Base-by-base conservation (phyloP, 345 rosid genomes). In the Populus euphratica region DNA sequence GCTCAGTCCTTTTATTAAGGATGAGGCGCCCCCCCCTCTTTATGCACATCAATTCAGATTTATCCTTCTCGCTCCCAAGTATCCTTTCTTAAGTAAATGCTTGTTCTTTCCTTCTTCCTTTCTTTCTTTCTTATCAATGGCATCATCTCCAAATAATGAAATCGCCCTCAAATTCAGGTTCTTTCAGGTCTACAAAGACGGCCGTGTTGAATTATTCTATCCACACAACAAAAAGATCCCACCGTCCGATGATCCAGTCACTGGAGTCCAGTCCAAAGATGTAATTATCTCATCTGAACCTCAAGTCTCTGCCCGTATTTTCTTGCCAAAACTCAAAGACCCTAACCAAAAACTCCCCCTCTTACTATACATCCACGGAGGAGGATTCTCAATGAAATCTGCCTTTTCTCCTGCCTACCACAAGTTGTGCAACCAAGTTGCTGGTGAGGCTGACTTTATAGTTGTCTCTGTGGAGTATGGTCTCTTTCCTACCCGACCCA, bases 351-450 rank as follows among this genome's bases (percentile, higher is more conserved):
- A 78, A 44, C 73, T 86, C 78, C 85, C 85, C 72, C 76, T 86
- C 76, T 31, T 87, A 18, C 50, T 84, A 21, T 79, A 87, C 83
- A 75, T 84, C 70, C 90, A 86, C 44, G 87, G 88, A n/a, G 88
- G 87, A 20, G 88, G 86, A 1, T 87, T 85, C 73, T 82, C 71
- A 38, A 70, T 69, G 78, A 69, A 36, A 1, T 86, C 87, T 11
- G 86, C 87, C 61, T 87, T 82, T 73, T 68, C 85, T 12, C 44
- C 72, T 13, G 54, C n/a, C 1, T 76, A 81, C 78, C 85, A 87
- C 25, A 50, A n/a, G 17, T 83, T 78, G 77, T 77, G 79, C 47
- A 68, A 73, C 35, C 14, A 77, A 1, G 54, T 86, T 17, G 81
- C 83, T 8, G 73, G 83, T 2, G 77, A 75, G 61, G 78, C 87